Base-by-base conservation (phyloP, 768 basidiomycete genomes). In the Dentipellis sp. region DNA sequence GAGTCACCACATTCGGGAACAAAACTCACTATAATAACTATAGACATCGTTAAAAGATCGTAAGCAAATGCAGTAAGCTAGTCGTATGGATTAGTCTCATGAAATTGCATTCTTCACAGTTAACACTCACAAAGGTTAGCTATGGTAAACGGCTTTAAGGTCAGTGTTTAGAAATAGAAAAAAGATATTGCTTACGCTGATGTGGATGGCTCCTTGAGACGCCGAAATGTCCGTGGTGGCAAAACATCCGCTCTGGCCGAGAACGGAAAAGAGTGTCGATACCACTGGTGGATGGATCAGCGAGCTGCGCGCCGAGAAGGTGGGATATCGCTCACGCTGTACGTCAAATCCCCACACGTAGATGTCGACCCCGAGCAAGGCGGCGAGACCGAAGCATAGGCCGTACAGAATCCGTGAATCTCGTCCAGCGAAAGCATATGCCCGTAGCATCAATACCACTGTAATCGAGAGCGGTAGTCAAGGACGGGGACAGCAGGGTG, bases 361-460 rank as follows among this genome's bases (percentile, higher is more conserved):
- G 16, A 55, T 16, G 14, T 40, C 50, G 22, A 52, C 39, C 9
- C 50, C 36, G 36, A 53, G 40, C 21, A 60, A 21, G 49, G 17
- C 23, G 11, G 34, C 17, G 36, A 60, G 55, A 22, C 17, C 23
- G 14, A 17, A 8, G 1, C 10, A 53, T 14, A 60, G 59, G 34
- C n/a, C 6, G 54, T 38, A 38, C 6, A 60, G 57, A 37, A 59
- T 5, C 1, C 10, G 10, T 22, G 19, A 47, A 34, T 3, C 37
- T 29, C 54, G 54, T 11, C 57, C 59, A 11, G 59, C 23, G 48
- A 60, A 60, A 3, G 59, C 57, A 16, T 60, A 59, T 9, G 59
- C 51, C 35, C 59, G 59, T 37, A 60, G 36, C 59, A 60, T 58
- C 10, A 60, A 42, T 17, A 60, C 58, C 21, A 55, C 59, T 60